These are phyloP conservation scores for Nitzschia inconspicua DNA, from an alignment of 108 stramenopile genomes.

Conservation along the genomic window DNA sequence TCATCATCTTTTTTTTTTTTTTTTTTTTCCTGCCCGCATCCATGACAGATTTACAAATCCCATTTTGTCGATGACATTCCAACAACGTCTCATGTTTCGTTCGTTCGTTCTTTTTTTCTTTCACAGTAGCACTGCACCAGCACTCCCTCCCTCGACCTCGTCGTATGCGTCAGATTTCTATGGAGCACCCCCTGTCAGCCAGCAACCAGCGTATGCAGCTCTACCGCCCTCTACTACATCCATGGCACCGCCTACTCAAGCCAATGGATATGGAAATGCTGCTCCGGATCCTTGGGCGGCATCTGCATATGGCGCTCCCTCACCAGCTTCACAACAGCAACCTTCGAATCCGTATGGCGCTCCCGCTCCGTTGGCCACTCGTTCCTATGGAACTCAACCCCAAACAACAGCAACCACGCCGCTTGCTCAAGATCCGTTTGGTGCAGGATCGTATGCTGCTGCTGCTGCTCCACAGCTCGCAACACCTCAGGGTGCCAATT, in stretches of 20 bases:
- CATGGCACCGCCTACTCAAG: constrained; percentile 1
- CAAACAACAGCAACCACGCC: constrained; percentile 2
- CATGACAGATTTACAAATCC: neutral
- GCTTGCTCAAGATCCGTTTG: neutral
- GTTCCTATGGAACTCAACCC: neutral
- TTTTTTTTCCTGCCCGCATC: neutral
- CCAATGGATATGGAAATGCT: neutral
- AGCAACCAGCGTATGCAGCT: constrained; percentile 35
- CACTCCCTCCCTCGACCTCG: constrained; percentile 18
- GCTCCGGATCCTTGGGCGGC: constrained; percentile 18
- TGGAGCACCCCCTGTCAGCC: constrained; percentile 19
- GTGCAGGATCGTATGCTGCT: constrained; percentile 8
- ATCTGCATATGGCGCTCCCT: constrained; percentile 17
- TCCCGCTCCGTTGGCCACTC: neutral
- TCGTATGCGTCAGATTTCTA: constrained; percentile 17
- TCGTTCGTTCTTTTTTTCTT: neutral
- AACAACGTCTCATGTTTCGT: neutral
- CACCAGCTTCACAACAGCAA: constrained; percentile 9
- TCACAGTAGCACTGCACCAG: neutral
- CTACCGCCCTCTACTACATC: constrained; percentile 32
- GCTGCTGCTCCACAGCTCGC: neutral
- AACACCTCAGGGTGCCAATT: neutral
- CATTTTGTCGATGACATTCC: neutral
- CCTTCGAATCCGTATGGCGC: constrained; percentile 11
- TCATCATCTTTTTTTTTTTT: neutral